Percentiles rank a stretch among this genome's conserved stretches.
phyloP scores from a whole-genome alignment of 2,329 filamentous ascomycete species.

The Zymoseptoria ardabiliae region DNA sequence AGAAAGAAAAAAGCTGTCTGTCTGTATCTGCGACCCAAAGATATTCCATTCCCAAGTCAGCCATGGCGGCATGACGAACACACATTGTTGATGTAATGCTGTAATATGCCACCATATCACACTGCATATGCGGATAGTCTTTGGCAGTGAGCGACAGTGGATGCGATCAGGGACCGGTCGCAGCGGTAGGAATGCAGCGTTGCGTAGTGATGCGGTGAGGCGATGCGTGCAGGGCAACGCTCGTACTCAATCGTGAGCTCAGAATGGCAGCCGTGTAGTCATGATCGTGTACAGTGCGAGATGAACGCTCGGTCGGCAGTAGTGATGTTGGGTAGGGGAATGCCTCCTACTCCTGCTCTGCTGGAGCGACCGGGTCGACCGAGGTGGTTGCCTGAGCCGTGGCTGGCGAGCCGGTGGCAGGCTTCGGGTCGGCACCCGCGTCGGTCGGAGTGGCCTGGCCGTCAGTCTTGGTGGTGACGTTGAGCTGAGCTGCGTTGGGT shows the following conservation, averaged over 20 bases:
- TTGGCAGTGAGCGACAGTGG: slow-evolving; percentile 18
- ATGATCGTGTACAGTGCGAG: slow-evolving; percentile 19
- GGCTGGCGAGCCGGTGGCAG: slow-evolving; percentile 15
- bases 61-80: slow-evolving; percentile 23
- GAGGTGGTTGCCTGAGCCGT: slow-evolving; percentile 19
- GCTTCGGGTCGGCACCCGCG: slow-evolving; percentile 18
- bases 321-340: slow-evolving; percentile 13
- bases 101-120: slow-evolving; percentile 20
- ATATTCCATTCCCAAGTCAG: slow-evolving; percentile 16
- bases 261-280: slow-evolving; percentile 21
- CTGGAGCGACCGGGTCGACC: slow-evolving; percentile 20
- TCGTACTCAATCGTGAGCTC: slow-evolving; percentile 21
- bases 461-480: slow-evolving; percentile 15
- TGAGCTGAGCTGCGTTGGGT: slow-evolving; percentile 18
- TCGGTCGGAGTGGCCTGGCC: slow-evolving; percentile 9
- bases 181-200: slow-evolving; percentile 14
- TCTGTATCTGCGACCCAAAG: slow-evolving; percentile 11
- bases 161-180: slow-evolving; percentile 7
- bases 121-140: slow-evolving; percentile 10
- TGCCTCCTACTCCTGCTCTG: slow-evolving; percentile 20
- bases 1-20: slow-evolving; percentile 17
- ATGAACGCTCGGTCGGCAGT: slow-evolving; percentile 16
- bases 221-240: slow-evolving; percentile 7
- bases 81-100: slow-evolving; percentile 24
- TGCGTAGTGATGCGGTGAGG: slow-evolving; percentile 12